Base-by-base conservation (phyloP, 2,329 filamentous ascomycete genomes). In the Rhynchosporium graminicola region DNA sequence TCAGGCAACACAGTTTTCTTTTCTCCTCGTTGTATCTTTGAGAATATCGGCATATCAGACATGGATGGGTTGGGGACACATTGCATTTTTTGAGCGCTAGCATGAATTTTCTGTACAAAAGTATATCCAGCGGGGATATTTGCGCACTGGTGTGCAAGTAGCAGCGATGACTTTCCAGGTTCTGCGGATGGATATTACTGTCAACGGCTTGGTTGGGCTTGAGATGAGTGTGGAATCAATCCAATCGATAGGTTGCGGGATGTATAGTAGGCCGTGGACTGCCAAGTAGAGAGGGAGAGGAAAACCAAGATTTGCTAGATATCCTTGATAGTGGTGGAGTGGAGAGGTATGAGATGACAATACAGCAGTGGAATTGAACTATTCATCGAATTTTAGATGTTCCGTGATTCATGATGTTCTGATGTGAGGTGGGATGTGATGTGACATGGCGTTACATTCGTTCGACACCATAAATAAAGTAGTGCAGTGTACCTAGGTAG, bases 51-150 rank as follows among this genome's bases (percentile, higher is more conserved):
- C 50, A 40, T 54, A 40, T 40, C 33, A 26, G 50, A 20, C 50
- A n/a, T 4, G 50, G 31, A 33, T 40, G 50, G 50, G 40, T 7
- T 43, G 7, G 48, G 48, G 13, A 29, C 12, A 52, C 9, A 12
- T 38, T 40, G 50, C 50, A 26, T 40, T 4, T 40, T 40, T 29
- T 54, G 33, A 7, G 33, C 33, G n/a, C n/a, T 20, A 13, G 50
- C 33, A 40, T 40, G 50, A 40, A 40, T 15, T 36, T 40, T 26
- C 40, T 54, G 50, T 54, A 54, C 50, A 54, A n/a, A 40, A 54
- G n/a, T 54, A 54, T 40, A 36, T 10, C 9, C 20, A 28, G 12
- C 10, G 15, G 50, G 8, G 3, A 33, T n/a, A 54, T 15, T 33
- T 38, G 20, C 20, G 20, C 20, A 20, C 20, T 20, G 48, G 48